These are phyloP conservation scores for Anastatica hierochuntica DNA, from an alignment of 345 rosid genomes.

Conservation along the genomic window DNA sequence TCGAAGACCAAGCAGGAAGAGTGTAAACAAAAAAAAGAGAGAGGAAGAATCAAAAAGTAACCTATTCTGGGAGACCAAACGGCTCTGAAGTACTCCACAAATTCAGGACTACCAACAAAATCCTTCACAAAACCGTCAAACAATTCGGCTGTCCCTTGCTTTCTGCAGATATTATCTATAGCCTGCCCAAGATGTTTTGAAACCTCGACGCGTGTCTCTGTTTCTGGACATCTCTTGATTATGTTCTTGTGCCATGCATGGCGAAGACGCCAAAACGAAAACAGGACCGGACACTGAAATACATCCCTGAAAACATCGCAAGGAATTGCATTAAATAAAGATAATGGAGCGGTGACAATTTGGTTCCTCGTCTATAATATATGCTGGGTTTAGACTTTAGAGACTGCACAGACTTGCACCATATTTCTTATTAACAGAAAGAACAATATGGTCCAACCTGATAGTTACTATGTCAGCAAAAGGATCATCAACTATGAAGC, in stretches of 20 bases:
- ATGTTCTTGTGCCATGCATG: conserved; percentile 89
- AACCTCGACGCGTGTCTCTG: conserved; percentile 45
- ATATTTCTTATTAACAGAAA: background rate
- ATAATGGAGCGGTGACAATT: background rate
- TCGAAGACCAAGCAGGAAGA: background rate
- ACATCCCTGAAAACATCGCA: conserved; percentile 63
- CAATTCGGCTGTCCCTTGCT: conserved; percentile 35
- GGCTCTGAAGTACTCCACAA: conserved; percentile 81
- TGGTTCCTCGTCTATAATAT: background rate
- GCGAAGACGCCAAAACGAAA: conserved; percentile 82
- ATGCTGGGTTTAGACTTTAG: background rate
- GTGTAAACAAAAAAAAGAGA: background rate
- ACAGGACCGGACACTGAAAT: conserved; percentile 73
- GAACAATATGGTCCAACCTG: conserved; percentile 35
- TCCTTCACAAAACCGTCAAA: conserved; percentile 57
- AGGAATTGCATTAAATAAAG: background rate
- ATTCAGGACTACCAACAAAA: conserved; percentile 44
- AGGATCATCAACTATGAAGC: conserved; percentile 93
- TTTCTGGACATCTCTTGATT: conserved; percentile 61
- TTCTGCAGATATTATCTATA: conserved; percentile 58
- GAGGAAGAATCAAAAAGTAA: conserved; percentile 21
- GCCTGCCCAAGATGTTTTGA: conserved; percentile 51
- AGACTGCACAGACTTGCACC: background rate
- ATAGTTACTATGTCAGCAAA: conserved; percentile 52
- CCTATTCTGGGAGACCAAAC: conserved; percentile 79